Percentiles rank a stretch among this genome's conserved stretches.
Evolutionary conservation across 371 early-diverging fungal genomes (phyloP).

Genomic region (Umbelopsis sp.): DNA sequence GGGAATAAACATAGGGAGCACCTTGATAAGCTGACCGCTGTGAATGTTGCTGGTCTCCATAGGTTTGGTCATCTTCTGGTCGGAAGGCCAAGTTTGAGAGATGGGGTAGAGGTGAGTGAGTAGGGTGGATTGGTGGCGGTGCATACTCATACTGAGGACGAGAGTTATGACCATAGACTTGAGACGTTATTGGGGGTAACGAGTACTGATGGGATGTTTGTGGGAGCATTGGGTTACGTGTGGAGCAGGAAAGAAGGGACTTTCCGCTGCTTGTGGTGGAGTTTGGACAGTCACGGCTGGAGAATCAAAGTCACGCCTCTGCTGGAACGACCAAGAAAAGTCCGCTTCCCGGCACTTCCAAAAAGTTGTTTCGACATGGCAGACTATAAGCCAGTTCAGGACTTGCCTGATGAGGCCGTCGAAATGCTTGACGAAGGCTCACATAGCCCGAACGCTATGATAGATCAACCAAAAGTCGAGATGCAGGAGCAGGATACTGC

Average conservation of each 20-base stretch:
- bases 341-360: constrained; percentile 4
- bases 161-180: constrained; percentile 14
- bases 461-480: constrained; percentile 1
- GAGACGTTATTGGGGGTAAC: constrained; percentile 11
- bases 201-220: constrained; percentile 18
- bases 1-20: not conserved
- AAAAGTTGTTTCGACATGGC: constrained; percentile 4
- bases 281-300: not conserved
- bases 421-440: constrained; percentile 1
- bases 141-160: constrained; percentile 13
- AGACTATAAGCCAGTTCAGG: constrained; percentile 14
- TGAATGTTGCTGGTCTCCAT: constrained; percentile 1
- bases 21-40: not conserved
- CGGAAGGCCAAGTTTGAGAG: constrained; percentile 14
- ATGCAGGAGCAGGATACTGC: constrained; percentile 10
- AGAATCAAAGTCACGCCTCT: not conserved
- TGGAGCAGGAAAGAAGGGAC: not conserved
- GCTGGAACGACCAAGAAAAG: not conserved
- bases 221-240: constrained; percentile 13
- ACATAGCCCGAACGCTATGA: not conserved
- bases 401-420: constrained; percentile 9
- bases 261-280: not conserved
- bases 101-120: constrained; percentile 7
- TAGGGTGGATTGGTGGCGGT: constrained; percentile 6
- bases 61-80: constrained; percentile 13